phyloP scores from a whole-genome alignment of 2,329 filamentous ascomycete species.

The Hymenoscyphus linearis region DNA sequence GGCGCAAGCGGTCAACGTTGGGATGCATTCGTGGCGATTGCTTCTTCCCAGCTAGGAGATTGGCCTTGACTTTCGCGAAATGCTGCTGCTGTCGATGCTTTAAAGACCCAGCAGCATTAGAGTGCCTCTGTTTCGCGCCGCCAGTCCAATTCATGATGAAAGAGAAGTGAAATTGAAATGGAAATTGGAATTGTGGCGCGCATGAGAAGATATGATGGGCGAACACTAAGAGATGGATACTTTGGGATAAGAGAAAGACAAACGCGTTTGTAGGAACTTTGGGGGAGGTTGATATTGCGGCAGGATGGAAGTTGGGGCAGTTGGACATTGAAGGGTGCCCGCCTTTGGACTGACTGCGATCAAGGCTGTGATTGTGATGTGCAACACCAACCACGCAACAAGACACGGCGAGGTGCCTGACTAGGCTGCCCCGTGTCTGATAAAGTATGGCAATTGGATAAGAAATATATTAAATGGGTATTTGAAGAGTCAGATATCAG shows the following conservation, averaged over 20 bases:
- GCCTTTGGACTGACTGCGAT: neutral
- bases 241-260: neutral
- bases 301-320: neutral
- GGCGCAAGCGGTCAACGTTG: conserved; percentile 14
- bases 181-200: neutral
- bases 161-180: too few relatives aligned
- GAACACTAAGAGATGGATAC: neutral
- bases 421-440: neutral
- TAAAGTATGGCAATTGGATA: neutral
- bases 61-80: conserved; percentile 40
- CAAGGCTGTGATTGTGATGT: neutral
- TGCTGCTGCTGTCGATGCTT: conserved; percentile 42
- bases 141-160: conserved; percentile 46
- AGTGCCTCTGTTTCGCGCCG: conserved; percentile 40
- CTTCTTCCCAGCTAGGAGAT: conserved; percentile 28
- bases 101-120: conserved; percentile 32
- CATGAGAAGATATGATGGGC: neutral
- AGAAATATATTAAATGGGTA: neutral
- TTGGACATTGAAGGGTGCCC: neutral
- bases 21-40: conserved; percentile 28
- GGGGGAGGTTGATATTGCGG: neutral
- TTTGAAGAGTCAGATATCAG: too few relatives aligned
- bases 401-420: neutral
- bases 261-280: neutral
- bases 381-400: neutral